Percentiles rank a stretch among this genome's conserved stretches.
These are phyloP conservation scores for Kurtzmaniella fragi DNA, from an alignment of 805 yeast species.

Conservation along the genomic window DNA sequence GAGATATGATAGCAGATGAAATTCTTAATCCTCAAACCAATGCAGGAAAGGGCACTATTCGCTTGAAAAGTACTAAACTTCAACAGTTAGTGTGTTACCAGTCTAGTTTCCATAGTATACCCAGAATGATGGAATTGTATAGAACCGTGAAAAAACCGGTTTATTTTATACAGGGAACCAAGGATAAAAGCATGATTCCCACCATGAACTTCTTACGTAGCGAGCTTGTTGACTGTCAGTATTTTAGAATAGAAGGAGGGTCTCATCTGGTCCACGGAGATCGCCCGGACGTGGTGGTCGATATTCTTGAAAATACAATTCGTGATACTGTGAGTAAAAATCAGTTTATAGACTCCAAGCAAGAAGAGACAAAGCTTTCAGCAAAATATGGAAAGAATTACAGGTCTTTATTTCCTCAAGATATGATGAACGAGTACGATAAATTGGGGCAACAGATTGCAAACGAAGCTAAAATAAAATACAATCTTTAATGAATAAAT, in stretches of 20 bases:
- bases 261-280: conserved; percentile 51
- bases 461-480: background rate
- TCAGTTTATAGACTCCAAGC: background rate
- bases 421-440: no score
- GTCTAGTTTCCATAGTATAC: no score
- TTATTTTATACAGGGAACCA: no score
- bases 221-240: no score
- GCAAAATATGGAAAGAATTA: background rate
- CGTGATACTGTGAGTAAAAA: conserved; percentile 10
- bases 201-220: no score
- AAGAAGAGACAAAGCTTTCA: background rate
- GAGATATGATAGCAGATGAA: conserved; percentile 42
- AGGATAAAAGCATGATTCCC: no score
- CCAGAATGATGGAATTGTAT: background rate
- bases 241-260: conserved; percentile 24
- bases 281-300: conserved; percentile 39
- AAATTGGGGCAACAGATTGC: background rate
- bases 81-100: no score
- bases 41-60: no score
- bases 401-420: background rate
- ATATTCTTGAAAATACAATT: conserved; percentile 13
- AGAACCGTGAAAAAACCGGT: background rate
- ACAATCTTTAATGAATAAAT: background rate
- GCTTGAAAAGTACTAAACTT: no score
- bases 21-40: conserved; percentile 3